phyloP scores from a whole-genome alignment of 2,329 filamentous ascomycete genomes.

The Aspergillus sp. region DNA sequence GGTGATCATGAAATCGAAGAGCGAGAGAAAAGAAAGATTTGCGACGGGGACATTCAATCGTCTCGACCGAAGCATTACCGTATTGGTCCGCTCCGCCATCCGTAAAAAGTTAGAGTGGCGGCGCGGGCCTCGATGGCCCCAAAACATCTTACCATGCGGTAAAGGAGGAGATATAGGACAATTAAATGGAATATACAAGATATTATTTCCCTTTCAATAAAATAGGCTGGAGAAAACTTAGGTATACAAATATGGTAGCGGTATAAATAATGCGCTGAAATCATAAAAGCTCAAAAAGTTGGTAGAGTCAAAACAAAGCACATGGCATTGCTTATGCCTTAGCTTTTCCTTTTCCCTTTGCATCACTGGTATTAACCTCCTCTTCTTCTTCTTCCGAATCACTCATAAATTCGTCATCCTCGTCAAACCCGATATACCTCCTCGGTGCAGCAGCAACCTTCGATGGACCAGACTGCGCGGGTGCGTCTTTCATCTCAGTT shows the following conservation, averaged over 20 bases:
- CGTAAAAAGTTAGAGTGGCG: constrained; percentile 21
- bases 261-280: constrained; percentile 1
- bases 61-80: constrained; percentile 12
- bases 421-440: constrained; percentile 49
- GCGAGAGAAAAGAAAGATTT: not conserved
- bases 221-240: not conserved
- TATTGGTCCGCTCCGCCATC: constrained; percentile 15
- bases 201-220: not conserved
- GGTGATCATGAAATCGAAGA: constrained; percentile 11
- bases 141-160: not conserved
- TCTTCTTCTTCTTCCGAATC: constrained; percentile 42
- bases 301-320: not conserved
- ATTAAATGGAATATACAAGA: not conserved
- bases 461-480: constrained; percentile 26
- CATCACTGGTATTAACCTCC: constrained; percentile 19
- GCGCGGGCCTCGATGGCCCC: not conserved
- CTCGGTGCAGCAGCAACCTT: constrained; percentile 28
- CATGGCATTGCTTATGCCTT: constrained; percentile 26
- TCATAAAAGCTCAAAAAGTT: constrained; percentile 5
- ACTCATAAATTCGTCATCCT: constrained; percentile 49
- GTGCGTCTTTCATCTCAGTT: constrained; percentile 33
- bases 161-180: not conserved
- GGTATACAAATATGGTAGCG: not conserved
- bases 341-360: constrained; percentile 37
- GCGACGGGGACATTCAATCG: not conserved